Evolutionary conservation across 2,329 filamentous ascomycete species (phyloP).

Genomic region (Exophiala viscosa): DNA sequence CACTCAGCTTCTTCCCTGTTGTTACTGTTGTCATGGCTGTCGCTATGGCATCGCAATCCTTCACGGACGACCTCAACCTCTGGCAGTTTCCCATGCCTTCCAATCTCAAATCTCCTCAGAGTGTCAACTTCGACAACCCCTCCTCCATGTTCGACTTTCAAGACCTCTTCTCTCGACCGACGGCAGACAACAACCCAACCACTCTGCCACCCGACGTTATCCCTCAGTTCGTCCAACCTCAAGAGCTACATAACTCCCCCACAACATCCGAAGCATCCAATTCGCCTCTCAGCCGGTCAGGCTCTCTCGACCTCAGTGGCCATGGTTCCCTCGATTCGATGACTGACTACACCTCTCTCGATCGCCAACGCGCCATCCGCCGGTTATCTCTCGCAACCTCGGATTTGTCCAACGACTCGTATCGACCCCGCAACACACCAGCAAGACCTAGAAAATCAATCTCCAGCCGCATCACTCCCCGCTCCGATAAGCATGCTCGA

Average conservation of each 20-base stretch:
- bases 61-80: background rate
- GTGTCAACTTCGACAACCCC: background rate
- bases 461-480: slow-evolving; percentile 15
- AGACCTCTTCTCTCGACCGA: background rate
- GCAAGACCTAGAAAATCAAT: slow-evolving; percentile 5
- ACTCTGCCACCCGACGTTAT: background rate
- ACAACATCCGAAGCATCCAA: background rate
- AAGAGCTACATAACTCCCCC: slow-evolving; percentile 3
- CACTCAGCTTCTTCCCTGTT: background rate
- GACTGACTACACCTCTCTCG: background rate
- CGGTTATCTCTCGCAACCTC: slow-evolving; percentile 13
- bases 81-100: slow-evolving; percentile 2
- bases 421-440: slow-evolving; percentile 16
- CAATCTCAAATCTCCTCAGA: background rate
- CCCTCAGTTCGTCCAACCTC: slow-evolving; percentile 12
- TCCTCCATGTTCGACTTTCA: background rate
- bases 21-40: background rate
- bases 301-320: background rate
- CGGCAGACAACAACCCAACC: background rate
- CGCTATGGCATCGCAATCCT: background rate
- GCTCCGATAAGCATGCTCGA: slow-evolving; percentile 19
- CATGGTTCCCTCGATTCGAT: slow-evolving; percentile 5
- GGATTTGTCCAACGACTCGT: slow-evolving; percentile 10
- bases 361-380: slow-evolving; percentile 10
- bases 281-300: background rate